Conservation (phyloP, 805 yeast species). For the Cyberlindnera mrakii region DNA sequence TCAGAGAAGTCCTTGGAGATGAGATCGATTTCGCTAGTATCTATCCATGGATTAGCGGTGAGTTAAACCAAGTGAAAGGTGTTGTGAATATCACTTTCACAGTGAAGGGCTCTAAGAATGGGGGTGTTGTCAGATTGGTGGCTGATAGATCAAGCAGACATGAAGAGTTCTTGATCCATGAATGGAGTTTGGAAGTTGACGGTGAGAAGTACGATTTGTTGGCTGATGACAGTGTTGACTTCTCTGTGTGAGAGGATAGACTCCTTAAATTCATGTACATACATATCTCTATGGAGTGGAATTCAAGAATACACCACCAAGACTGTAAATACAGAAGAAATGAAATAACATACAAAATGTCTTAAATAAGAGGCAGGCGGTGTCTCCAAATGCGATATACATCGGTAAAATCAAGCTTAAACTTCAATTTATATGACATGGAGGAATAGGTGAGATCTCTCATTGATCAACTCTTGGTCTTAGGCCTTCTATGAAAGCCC, state of each 20-base stretch:
- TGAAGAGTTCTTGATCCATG: slow-evolving; percentile 51
- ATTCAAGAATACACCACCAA: too few relatives aligned
- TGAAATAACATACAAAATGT: background rate
- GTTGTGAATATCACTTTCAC: slow-evolving; percentile 65
- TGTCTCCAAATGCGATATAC: too few relatives aligned
- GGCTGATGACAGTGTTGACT: slow-evolving; percentile 37
- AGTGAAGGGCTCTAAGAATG: slow-evolving; percentile 61
- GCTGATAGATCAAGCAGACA: slow-evolving; percentile 63
- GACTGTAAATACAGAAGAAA: background rate
- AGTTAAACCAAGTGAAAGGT: slow-evolving; percentile 78
- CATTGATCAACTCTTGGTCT: slow-evolving; percentile 27
- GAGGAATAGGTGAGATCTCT: background rate
- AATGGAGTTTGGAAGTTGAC: slow-evolving; percentile 53
- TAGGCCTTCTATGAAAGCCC: slow-evolving; percentile 34
- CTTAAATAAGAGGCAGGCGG: too few relatives aligned
- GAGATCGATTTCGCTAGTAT: slow-evolving; percentile 67
- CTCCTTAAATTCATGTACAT: background rate
- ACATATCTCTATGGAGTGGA: background rate
- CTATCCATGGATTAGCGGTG: slow-evolving; percentile 88
- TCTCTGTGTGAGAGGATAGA: slow-evolving; percentile 14
- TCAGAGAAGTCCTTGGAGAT: slow-evolving; percentile 61
- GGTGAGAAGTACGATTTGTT: slow-evolving; percentile 42
- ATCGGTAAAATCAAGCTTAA: too few relatives aligned
- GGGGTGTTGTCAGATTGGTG: slow-evolving; percentile 51
- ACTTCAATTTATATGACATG: background rate